Evolutionary conservation across 169 alveolate genomes (phyloP).

Genomic region (Plasmodium gaboni): DNA sequence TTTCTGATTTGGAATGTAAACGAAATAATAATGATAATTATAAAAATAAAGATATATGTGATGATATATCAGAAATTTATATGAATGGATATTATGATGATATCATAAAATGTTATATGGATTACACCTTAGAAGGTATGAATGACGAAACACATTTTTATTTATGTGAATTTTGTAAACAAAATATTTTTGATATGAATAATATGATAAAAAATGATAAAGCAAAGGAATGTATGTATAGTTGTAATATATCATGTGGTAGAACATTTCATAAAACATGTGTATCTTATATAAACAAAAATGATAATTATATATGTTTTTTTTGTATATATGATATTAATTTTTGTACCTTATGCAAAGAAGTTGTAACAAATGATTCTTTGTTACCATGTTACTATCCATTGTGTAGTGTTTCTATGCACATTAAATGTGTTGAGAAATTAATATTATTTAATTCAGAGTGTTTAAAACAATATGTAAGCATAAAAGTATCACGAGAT

Average conservation of each 20-base stretch:
- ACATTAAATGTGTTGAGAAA: slow-evolving; percentile 62
- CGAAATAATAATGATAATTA: not conserved
- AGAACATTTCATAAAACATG: slow-evolving; percentile 52
- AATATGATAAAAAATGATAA: slow-evolving; percentile 7
- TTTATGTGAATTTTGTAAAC: slow-evolving; percentile 51
- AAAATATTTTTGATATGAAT: slow-evolving; percentile 36
- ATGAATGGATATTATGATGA: slow-evolving; percentile 24
- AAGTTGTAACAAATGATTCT: slow-evolving; percentile 25
- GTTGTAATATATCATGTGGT: slow-evolving; percentile 48
- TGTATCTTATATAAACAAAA: slow-evolving; percentile 31
- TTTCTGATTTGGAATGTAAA: not conserved
- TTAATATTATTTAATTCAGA: not conserved
- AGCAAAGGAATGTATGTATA: slow-evolving; percentile 34
- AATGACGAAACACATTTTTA: slow-evolving; percentile 18
- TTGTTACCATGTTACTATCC: slow-evolving; percentile 75
- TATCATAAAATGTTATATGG: slow-evolving; percentile 26
- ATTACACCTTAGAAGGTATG: slow-evolving; percentile 14
- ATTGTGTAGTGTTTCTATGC: slow-evolving; percentile 71
- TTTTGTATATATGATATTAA: slow-evolving; percentile 43
- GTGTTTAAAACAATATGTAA: slow-evolving; percentile 24
- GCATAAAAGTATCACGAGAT: not conserved
- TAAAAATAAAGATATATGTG: not conserved
- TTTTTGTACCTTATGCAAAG: slow-evolving; percentile 67
- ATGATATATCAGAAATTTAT: not conserved
- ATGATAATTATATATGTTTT: slow-evolving; percentile 48